These are phyloP conservation scores for Metschnikowia gruessii DNA, from an alignment of 805 yeast species.

Conservation along the genomic window DNA sequence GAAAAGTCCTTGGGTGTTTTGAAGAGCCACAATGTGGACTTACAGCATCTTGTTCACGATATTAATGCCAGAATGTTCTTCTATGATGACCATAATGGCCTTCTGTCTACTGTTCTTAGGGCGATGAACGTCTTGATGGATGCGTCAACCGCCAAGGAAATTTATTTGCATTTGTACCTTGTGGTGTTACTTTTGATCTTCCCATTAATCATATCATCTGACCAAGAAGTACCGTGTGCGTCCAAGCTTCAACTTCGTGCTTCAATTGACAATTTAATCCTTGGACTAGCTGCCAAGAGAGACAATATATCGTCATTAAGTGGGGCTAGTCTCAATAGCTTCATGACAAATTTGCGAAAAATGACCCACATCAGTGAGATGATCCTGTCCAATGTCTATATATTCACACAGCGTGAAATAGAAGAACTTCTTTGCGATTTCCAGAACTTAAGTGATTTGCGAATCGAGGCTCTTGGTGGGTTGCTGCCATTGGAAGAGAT, in stretches of 20 bases:
- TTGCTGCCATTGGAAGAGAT: too few relatives aligned
- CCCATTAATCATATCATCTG: background rate
- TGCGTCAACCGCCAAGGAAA: background rate
- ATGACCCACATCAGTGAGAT: too few relatives aligned
- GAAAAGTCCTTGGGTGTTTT: background rate
- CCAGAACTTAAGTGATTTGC: too few relatives aligned
- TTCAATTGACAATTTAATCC: too few relatives aligned
- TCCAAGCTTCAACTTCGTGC: background rate
- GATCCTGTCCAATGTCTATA: too few relatives aligned
- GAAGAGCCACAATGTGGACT: background rate
- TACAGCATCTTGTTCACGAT: background rate
- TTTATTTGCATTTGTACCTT: conserved; percentile 1
- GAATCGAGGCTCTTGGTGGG: too few relatives aligned
- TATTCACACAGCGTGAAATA: too few relatives aligned
- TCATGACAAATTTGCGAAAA: too few relatives aligned
- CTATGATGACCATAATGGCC: background rate
- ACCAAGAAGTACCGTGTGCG: background rate
- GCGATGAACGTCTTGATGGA: background rate
- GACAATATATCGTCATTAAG: too few relatives aligned
- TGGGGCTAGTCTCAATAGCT: too few relatives aligned
- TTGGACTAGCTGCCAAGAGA: too few relatives aligned
- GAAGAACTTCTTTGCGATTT: too few relatives aligned
- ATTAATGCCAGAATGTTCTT: background rate
- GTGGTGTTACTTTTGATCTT: background rate
- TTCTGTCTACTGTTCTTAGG: background rate